Evolutionary conservation across 495 filamentous ascomycete genomes (phyloP).

Genomic region (Penicillium pancosmium): DNA sequence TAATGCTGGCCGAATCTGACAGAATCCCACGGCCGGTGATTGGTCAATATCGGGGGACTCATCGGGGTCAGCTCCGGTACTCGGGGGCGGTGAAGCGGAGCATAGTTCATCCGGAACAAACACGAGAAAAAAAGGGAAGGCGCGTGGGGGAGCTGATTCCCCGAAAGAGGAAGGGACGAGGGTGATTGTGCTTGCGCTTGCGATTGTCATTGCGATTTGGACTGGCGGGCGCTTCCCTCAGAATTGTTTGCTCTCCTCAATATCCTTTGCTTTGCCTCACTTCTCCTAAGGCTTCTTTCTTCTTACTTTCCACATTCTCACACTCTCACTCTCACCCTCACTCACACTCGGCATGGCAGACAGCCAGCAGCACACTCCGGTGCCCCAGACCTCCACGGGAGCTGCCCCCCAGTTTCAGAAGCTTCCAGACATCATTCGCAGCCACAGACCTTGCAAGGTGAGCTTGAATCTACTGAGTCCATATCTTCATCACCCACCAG

Average conservation of each 20-base stretch:
- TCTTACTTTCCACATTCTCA: background rate
- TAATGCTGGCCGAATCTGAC: constrained; percentile 21
- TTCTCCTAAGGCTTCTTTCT: background rate
- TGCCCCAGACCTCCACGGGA: constrained; percentile 26
- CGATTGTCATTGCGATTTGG: no score
- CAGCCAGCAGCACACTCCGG: constrained; percentile 25
- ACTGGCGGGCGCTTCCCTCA: no score
- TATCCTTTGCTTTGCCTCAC: background rate
- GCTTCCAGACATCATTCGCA: constrained; percentile 51
- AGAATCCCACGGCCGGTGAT: constrained; percentile 16
- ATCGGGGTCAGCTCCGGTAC: constrained; percentile 16
- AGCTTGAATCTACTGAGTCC: background rate
- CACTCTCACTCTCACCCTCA: background rate
- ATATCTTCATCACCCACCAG: background rate
- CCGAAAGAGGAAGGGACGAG: constrained; percentile 17
- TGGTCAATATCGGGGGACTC: constrained; percentile 18
- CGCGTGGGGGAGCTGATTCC: constrained; percentile 24
- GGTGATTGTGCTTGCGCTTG: background rate
- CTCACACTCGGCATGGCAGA: constrained; percentile 35
- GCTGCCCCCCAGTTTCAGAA: constrained; percentile 41
- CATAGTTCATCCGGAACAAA: constrained; percentile 8
- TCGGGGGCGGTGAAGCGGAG: constrained; percentile 25
- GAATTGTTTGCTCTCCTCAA: background rate
- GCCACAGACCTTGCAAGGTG: constrained; percentile 52
- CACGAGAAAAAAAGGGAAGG: constrained; percentile 24